Percentiles rank a stretch among this genome's conserved stretches.
These are phyloP conservation scores for Geosmithia flava DNA, from an alignment of 2,329 filamentous ascomycete species.

Conservation along the genomic window DNA sequence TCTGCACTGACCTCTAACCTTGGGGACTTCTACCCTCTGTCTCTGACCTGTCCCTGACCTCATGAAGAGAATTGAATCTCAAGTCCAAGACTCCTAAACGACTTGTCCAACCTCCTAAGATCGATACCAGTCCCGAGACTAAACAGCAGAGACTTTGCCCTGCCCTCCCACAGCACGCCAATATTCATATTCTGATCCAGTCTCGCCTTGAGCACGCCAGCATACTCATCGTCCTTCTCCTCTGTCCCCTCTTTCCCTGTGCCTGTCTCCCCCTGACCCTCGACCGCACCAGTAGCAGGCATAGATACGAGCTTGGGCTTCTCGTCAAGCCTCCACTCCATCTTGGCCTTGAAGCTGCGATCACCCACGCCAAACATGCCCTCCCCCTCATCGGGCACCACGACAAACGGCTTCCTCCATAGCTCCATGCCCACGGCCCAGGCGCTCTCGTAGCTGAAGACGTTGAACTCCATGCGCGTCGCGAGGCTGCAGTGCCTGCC, in stretches of 20 bases:
- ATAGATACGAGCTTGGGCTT: too few relatives aligned
- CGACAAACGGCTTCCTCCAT: slow-evolving; percentile 54
- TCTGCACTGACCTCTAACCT: too few relatives aligned
- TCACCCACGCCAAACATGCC: slow-evolving; percentile 14
- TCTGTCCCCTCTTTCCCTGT: slow-evolving; percentile 8
- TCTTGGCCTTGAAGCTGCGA: slow-evolving; percentile 40
- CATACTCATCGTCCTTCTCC: slow-evolving; percentile 50
- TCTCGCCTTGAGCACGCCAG: slow-evolving; percentile 80
- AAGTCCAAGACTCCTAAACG: slow-evolving; percentile 63
- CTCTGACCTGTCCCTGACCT: slow-evolving; percentile 10
- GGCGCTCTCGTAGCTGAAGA: slow-evolving; percentile 95
- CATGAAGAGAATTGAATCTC: slow-evolving; percentile 76
- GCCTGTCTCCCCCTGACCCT: not conserved
- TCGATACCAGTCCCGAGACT: slow-evolving; percentile 82
- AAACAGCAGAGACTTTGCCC: slow-evolving; percentile 84
- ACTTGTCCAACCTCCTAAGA: slow-evolving; percentile 60
- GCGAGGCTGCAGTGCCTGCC: slow-evolving; percentile 74
- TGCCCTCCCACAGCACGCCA: slow-evolving; percentile 83
- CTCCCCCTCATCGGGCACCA: slow-evolving; percentile 10
- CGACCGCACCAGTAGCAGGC: too few relatives aligned
- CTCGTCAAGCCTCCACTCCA: slow-evolving; percentile 34
- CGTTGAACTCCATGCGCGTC: slow-evolving; percentile 90
- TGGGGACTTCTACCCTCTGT: too few relatives aligned
- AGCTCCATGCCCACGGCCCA: slow-evolving; percentile 86
- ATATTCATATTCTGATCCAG: slow-evolving; percentile 82